Percentiles rank a stretch among this genome's conserved stretches.
Conservation (phyloP, 805 yeast species). For the Ogataea philodendri region DNA sequence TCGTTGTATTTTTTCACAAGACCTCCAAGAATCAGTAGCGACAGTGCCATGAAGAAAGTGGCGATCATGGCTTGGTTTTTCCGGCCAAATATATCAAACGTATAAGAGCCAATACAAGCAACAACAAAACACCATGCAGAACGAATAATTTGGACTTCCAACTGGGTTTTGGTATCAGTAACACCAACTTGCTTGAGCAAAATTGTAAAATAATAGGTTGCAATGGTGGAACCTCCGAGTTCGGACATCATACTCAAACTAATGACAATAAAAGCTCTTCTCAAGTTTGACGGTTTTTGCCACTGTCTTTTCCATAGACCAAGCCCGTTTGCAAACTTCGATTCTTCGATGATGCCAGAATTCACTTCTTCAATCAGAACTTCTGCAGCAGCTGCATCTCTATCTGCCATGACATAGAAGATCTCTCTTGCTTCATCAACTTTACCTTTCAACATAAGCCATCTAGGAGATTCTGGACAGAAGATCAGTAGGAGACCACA, state of each 20-base stretch:
- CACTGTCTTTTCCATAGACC: constrained; percentile 35
- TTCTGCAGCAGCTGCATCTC: constrained; percentile 30
- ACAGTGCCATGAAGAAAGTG: constrained; percentile 17
- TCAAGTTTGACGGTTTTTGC: constrained; percentile 33
- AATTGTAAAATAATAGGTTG: constrained; percentile 45
- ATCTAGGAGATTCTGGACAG: constrained; percentile 44
- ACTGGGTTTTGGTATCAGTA: constrained; percentile 11
- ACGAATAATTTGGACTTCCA: constrained; percentile 27
- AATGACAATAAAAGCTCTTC: constrained; percentile 32
- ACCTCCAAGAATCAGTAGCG: constrained; percentile 24
- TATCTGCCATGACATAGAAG: constrained; percentile 35
- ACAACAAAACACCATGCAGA: constrained; percentile 19
- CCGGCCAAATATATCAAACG: constrained; percentile 22
- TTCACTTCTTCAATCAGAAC: constrained; percentile 34
- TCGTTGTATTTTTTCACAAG: constrained; percentile 15
- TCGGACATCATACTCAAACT: constrained; percentile 4
- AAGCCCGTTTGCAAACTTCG: constrained; percentile 1
- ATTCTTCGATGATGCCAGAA: constrained; percentile 29
- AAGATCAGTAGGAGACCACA: constrained; percentile 8
- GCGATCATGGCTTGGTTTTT: constrained; percentile 17
- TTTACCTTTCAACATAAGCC: constrained; percentile 35
- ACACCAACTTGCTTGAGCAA: constrained; percentile 25
- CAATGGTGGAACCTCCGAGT: constrained; percentile 42
- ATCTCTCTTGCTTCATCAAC: constrained; percentile 35
- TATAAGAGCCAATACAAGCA: constrained; percentile 18